Evolutionary conservation across 1,139 yeast species (phyloP).

Genomic region (Wickerhamomyces sp.): DNA sequence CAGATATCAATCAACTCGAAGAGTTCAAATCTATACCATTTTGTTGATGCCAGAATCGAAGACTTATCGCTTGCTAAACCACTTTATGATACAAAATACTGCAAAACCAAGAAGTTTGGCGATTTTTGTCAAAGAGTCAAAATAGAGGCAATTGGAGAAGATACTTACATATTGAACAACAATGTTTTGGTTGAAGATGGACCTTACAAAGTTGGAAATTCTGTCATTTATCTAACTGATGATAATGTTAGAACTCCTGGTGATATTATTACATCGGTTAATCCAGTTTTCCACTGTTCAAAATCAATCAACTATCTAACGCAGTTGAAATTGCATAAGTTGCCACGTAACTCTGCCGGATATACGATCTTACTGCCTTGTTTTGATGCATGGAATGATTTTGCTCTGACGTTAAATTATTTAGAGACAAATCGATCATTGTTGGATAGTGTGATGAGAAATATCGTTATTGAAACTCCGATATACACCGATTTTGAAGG

Average conservation of each 20-base stretch:
- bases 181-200: conserved; percentile 39
- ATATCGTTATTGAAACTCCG: conserved; percentile 56
- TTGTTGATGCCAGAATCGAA: conserved; percentile 46
- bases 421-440: conserved; percentile 48
- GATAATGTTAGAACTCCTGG: conserved; percentile 55
- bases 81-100: conserved; percentile 42
- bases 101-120: conserved; percentile 37
- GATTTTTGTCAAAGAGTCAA: conserved; percentile 44
- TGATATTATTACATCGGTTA: conserved; percentile 45
- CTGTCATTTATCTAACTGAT: conserved; percentile 59
- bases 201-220: conserved; percentile 47
- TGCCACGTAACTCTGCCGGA: conserved; percentile 46
- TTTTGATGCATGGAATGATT: conserved; percentile 64
- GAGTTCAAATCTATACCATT: conserved; percentile 59
- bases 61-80: conserved; percentile 18
- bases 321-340: conserved; percentile 41
- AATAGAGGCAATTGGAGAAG: conserved; percentile 33
- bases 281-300: conserved; percentile 50
- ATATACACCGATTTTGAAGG: conserved; percentile 60
- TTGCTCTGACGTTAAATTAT: conserved; percentile 60
- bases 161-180: conserved; percentile 41
- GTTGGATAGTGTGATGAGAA: conserved; percentile 47
- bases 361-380: conserved; percentile 81
- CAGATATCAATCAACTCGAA: conserved; percentile 29
- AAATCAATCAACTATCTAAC: conserved; percentile 46